Conservation (phyloP, 2,329 filamentous ascomycete genomes). For the Acrocalymma vagum region DNA sequence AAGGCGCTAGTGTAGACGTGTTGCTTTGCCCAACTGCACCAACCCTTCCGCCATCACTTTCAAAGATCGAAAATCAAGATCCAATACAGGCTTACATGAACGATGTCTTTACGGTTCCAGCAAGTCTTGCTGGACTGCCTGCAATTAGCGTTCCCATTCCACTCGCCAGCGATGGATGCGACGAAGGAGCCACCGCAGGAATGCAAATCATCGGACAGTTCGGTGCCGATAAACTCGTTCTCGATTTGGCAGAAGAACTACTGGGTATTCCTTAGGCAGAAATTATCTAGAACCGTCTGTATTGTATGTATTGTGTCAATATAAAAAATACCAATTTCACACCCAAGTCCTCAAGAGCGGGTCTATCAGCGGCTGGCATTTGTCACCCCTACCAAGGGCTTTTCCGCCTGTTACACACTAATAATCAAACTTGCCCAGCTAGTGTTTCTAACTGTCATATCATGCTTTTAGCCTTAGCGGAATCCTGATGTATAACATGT, state of each 20-base stretch:
- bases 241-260: constrained; percentile 62
- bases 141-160: constrained; percentile 82
- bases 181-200: constrained; percentile 57
- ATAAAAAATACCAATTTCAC: no score
- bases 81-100: constrained; percentile 85
- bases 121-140: constrained; percentile 89
- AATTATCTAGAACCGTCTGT: no score
- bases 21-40: constrained; percentile 89
- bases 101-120: constrained; percentile 95
- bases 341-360: no score
- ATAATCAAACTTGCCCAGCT: no score
- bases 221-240: constrained; percentile 74
- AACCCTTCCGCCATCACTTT: constrained; percentile 72
- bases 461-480: no score
- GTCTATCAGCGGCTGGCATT: no score
- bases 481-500: no score
- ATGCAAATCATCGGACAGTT: constrained; percentile 85
- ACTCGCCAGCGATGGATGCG: constrained; percentile 34
- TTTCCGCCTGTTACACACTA: no score
- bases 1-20: constrained; percentile 77
- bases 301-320: no score
- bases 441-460: no score
- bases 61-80: constrained; percentile 63
- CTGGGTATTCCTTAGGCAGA: constrained; percentile 7
- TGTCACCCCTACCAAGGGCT: no score